Evolutionary conservation across 257 asterid genomes (phyloP), one percentile per base, ranked within the genome.

Genomic region (Gardenia jasminoides): DNA sequence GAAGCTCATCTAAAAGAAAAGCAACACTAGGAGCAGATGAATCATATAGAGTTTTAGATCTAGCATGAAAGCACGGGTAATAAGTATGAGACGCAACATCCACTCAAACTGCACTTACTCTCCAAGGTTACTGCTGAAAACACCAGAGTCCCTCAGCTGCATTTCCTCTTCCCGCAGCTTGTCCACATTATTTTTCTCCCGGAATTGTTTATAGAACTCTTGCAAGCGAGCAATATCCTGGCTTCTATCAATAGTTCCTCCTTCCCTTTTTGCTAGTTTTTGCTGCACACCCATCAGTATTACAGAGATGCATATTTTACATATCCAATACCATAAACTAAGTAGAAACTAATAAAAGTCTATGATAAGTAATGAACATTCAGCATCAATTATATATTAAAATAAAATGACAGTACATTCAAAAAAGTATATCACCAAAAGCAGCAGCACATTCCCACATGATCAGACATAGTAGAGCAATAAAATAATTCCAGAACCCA

Each of bases 231-330:
- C 83, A 84, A 96, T 93, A 79, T 93, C 99, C 79, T 79, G 96
- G 87, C 97, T 93, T 85, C 99, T 86, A 76, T 95, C 99, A 75
- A 95, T 93, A 85, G 84, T 74, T 86, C 96, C 97, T 84, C 88
- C 97, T 80, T 93, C 99, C 88, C 93, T 86, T 89, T 92, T 93
- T 19, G 97, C 97, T 47, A 93, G 89, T 79, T 96, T 96, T 96
- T 93, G 99, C 99, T 96, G 91, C 84, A 87, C 77, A 75, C 78
- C 33, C 80, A 80, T 74, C 78, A 75, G 73, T 50, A 76, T 54
- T 3, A 67, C 50, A 80, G 31, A 59, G n/a, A n/a, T 65, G 61
- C 46, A 80, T 11, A 73, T 48, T 31, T 46, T 11, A 46, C 19
- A 15, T 6, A 19, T 22, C 4, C 24, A 39, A 52, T n/a, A 61